Evolutionary conservation across 2,329 filamentous ascomycete species (phyloP).

Genomic region (Orbilia oligospora): DNA sequence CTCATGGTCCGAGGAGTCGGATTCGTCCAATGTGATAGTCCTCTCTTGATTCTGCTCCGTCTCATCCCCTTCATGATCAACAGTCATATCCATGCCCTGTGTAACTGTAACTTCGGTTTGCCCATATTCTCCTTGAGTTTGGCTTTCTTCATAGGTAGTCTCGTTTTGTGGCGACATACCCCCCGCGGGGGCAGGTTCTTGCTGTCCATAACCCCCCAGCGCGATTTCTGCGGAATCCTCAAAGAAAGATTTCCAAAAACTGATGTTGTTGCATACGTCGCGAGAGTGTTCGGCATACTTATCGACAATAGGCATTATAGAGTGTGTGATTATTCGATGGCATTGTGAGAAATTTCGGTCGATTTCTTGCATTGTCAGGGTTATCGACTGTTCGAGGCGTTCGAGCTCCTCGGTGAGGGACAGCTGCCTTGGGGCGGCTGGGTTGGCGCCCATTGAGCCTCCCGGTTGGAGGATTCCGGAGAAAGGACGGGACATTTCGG

Average conservation of each 20-base stretch:
- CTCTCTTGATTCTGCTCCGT: constrained; percentile 57
- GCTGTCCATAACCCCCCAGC: constrained; percentile 85
- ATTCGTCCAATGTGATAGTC: constrained; percentile 63
- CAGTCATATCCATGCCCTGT: constrained; percentile 24
- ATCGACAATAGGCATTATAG: constrained; percentile 92
- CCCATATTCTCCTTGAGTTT: constrained; percentile 59
- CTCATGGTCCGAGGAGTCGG: constrained; percentile 62
- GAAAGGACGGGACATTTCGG: constrained; percentile 49
- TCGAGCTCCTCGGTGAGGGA: constrained; percentile 95
- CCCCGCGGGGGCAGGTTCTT: neutral
- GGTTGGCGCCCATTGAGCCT: constrained; percentile 44
- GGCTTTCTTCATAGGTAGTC: constrained; percentile 67
- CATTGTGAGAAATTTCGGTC: constrained; percentile 98
- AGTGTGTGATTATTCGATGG: constrained; percentile 94
- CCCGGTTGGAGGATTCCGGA: constrained; percentile 53
- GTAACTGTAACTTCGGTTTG: constrained; percentile 53
- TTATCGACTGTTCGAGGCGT: constrained; percentile 95
- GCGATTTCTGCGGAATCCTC: constrained; percentile 98
- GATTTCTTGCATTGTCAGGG: constrained; percentile 97
- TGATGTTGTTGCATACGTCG: constrained; percentile 87
- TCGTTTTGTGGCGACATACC: constrained; percentile 76
- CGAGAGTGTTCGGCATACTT: constrained; percentile 95
- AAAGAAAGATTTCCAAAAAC: constrained; percentile 99
- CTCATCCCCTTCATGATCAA: constrained; percentile 33
- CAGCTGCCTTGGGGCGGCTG: constrained; percentile 67